Conservation (phyloP, 1,284 basidiomycete genomes). For the Trametes hirsuta region DNA sequence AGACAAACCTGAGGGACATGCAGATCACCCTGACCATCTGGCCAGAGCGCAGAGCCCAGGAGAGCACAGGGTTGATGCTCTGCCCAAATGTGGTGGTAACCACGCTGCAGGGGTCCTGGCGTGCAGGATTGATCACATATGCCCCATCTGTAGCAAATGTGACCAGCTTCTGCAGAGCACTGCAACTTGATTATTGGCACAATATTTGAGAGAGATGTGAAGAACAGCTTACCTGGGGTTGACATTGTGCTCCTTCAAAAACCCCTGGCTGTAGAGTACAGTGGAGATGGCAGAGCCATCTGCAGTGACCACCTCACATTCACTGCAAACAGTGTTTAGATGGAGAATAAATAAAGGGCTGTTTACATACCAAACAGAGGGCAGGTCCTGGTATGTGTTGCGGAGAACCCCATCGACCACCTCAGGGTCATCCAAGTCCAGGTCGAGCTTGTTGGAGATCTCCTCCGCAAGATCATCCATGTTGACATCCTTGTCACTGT, state of each 20-base stretch:
- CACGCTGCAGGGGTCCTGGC: background rate
- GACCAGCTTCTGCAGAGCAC: background rate
- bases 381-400: background rate
- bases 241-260: no score
- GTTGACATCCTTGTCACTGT: background rate
- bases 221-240: no score
- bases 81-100: background rate
- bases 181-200: no score
- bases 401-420: background rate
- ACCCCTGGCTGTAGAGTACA: no score
- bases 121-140: background rate
- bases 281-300: no score
- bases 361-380: background rate
- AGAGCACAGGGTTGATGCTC: background rate
- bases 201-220: no score
- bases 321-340: no score
- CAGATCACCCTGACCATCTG: no score
- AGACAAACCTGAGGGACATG: no score
- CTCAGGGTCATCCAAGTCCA: background rate
- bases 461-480: background rate
- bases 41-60: no score
- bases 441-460: background rate
- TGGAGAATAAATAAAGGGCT: no score
- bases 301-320: no score
- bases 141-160: background rate